Evolutionary conservation across 2,329 filamentous ascomycete genomes (phyloP).

Genomic region (Elsinoe batatas): DNA sequence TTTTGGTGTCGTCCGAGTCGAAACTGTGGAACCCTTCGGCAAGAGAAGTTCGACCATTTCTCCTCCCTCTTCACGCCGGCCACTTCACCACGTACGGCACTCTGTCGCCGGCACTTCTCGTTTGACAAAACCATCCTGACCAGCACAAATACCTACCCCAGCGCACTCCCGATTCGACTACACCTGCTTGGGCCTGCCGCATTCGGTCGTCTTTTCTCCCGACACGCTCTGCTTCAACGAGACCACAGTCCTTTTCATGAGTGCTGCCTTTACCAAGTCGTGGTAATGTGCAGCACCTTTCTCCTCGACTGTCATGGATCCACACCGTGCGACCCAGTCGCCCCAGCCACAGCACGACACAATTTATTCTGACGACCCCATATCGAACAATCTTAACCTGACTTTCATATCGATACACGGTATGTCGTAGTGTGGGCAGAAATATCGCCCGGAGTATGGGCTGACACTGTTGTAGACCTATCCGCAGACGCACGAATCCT

Average conservation of each 20-base stretch:
- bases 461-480: constrained; percentile 46
- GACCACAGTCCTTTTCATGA: neutral
- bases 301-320: neutral
- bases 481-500: constrained; percentile 66
- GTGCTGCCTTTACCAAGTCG: constrained; percentile 3
- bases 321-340: constrained; percentile 2
- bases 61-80: neutral
- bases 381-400: constrained; percentile 15
- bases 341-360: neutral
- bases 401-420: constrained; percentile 90
- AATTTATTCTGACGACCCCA: constrained; percentile 4
- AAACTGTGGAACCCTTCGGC: constrained; percentile 8
- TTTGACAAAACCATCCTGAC: neutral
- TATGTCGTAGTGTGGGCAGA: constrained; percentile 35
- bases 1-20: neutral
- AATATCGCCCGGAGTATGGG: neutral
- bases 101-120: neutral
- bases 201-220: neutral
- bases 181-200: neutral
- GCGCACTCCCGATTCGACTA: neutral
- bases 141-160: neutral
- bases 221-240: neutral
- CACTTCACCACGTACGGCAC: too few species aligned
- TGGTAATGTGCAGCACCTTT: constrained; percentile 11
- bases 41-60: neutral